A percentile compares a stretch with the other conserved stretches of the same genome.
Conservation (phyloP, 306 rosid genomes). For the Parietaria judaica region DNA sequence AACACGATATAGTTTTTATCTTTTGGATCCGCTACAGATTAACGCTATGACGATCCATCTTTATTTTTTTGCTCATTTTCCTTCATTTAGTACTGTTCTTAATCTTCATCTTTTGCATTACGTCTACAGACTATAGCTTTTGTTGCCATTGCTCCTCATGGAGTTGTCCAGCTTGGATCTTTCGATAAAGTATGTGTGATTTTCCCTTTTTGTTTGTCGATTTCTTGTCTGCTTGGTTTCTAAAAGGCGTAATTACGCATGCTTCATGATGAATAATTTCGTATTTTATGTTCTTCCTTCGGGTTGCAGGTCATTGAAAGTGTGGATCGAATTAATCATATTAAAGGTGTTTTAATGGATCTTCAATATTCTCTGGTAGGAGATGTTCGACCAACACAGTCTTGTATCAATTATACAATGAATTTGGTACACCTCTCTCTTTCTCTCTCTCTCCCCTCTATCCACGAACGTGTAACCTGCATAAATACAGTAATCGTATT, state of each 20-base stretch:
- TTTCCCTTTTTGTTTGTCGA: constrained; percentile 1
- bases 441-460: background rate
- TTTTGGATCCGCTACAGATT: too few species aligned
- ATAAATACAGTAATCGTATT: background rate
- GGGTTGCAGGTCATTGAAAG: constrained; percentile 68
- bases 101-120: too few species aligned
- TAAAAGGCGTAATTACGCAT: constrained; percentile 6
- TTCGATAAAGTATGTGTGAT: constrained; percentile 48
- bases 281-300: constrained; percentile 16
- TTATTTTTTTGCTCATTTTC: constrained; percentile 14
- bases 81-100: background rate
- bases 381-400: constrained; percentile 35
- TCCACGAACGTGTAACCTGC: background rate
- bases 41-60: background rate
- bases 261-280: constrained; percentile 15
- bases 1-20: too few species aligned
- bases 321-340: constrained; percentile 44
- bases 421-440: constrained; percentile 45
- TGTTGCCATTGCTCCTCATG: constrained; percentile 72
- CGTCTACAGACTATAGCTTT: constrained; percentile 59
- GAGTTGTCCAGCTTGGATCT: constrained; percentile 94
- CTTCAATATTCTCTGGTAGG: constrained; percentile 43
- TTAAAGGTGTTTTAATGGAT: constrained; percentile 54
- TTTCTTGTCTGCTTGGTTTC: background rate
- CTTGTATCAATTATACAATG: constrained; percentile 34